Evolutionary conservation across 345 rosid species (phyloP).

Genomic region (Passiflora organensis): DNA sequence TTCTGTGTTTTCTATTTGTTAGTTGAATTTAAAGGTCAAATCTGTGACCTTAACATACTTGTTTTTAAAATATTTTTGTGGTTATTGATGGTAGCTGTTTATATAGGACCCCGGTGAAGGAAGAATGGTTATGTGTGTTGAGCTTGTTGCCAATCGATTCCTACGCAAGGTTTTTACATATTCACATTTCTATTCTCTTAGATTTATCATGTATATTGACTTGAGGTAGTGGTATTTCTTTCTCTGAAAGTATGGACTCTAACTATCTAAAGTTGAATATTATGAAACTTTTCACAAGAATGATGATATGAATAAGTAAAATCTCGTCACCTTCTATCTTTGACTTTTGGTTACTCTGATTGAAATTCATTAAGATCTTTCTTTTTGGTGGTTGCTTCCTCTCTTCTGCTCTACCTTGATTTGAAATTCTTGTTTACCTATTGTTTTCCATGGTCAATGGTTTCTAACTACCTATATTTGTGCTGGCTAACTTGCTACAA

Average conservation of each 20-base stretch:
- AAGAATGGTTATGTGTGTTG: constrained; percentile 69
- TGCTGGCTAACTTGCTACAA: constrained; percentile 1
- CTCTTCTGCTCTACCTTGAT: neutral
- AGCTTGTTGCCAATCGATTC: constrained; percentile 85
- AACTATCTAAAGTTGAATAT: neutral
- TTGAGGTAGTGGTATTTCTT: too few relatives aligned
- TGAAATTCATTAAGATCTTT: too few relatives aligned
- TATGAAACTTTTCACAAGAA: too few relatives aligned
- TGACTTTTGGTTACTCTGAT: too few relatives aligned
- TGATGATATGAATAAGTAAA: neutral
- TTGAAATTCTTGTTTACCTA: neutral
- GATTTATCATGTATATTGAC: too few relatives aligned
- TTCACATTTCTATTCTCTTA: neutral
- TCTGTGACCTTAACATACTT: too few relatives aligned
- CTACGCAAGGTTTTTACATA: constrained; percentile 65
- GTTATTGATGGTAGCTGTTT: neutral
- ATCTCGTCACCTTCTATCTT: too few relatives aligned
- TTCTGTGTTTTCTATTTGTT: too few relatives aligned
- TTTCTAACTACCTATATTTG: neutral
- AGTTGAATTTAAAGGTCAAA: too few relatives aligned
- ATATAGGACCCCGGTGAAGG: constrained; percentile 45
- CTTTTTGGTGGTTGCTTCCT: too few relatives aligned
- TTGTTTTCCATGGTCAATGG: neutral
- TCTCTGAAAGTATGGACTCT: too few relatives aligned
- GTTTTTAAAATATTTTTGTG: too few relatives aligned